A percentile compares a stretch with the other conserved stretches of the same genome.
phyloP scores from a whole-genome alignment of 139 green algal species.

The Raphidocelis subcapitata region DNA sequence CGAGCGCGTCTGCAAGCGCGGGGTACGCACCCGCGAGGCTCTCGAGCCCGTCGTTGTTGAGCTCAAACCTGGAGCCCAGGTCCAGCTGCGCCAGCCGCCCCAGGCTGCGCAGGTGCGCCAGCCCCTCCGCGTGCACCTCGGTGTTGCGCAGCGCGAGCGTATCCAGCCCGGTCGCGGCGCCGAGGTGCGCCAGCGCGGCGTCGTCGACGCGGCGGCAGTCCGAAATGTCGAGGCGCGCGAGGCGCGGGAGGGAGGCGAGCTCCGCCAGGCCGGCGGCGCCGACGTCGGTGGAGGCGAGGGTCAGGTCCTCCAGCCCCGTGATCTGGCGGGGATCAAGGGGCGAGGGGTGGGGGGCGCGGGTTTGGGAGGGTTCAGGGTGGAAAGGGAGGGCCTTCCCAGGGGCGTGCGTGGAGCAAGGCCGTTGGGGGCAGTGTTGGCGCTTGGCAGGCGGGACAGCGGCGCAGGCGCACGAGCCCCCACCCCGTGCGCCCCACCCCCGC shows the following conservation, averaged over 20 bases:
- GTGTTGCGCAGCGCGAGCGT: constrained; percentile 8
- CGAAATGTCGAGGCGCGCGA: constrained; percentile 15
- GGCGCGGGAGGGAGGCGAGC: constrained; percentile 6
- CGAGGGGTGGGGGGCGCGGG: too few relatives aligned
- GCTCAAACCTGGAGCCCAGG: constrained; percentile 26
- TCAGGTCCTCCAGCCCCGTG: constrained; percentile 12
- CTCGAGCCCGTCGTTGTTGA: constrained; percentile 13
- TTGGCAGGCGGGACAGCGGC: too few relatives aligned
- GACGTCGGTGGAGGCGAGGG: constrained; percentile 20
- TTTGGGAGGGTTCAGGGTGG: too few relatives aligned
- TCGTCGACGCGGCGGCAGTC: constrained; percentile 23
- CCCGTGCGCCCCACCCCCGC: too few relatives aligned
- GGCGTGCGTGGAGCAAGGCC: too few relatives aligned
- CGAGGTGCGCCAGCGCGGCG: constrained; percentile 5
- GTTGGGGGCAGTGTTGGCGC: too few relatives aligned
- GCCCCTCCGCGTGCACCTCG: constrained; percentile 3
- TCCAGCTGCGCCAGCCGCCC: constrained; percentile 14
- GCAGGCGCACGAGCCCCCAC: too few relatives aligned
- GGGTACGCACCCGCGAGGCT: neutral
- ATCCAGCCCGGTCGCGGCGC: neutral
- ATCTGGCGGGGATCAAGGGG: constrained; percentile 1
- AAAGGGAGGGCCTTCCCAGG: too few relatives aligned
- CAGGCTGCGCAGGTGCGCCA: constrained; percentile 9
- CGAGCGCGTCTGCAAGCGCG: too few relatives aligned
- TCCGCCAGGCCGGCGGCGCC: constrained; percentile 1